Percentiles rank a stretch among this genome's conserved stretches.
Conservation (phyloP, 345 rosid genomes). For the Aurinia saxatilis region DNA sequence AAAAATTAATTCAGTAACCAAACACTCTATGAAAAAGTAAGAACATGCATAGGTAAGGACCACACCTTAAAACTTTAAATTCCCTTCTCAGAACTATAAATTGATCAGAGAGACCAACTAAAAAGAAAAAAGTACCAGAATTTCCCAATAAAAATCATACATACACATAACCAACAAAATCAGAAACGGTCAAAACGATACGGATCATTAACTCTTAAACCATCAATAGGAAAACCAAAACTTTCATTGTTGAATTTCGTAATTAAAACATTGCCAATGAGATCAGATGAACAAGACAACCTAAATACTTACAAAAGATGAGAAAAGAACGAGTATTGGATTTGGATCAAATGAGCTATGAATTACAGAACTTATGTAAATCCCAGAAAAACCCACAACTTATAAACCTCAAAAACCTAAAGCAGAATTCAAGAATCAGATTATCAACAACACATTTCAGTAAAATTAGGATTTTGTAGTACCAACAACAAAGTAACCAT, state of each 20-base stretch:
- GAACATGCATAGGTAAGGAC: conserved; percentile 18
- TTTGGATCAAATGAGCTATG: background rate
- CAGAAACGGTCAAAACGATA: conserved; percentile 3
- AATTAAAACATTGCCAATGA: background rate
- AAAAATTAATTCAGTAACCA: background rate
- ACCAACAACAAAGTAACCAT: background rate
- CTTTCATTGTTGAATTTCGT: background rate
- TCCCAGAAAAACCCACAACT: background rate
- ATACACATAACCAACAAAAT: background rate
- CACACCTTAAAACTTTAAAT: conserved; percentile 13
- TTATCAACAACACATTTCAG: background rate
- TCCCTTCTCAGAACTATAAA: background rate
- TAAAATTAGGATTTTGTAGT: background rate
- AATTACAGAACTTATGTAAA: background rate
- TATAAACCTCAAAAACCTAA: background rate
- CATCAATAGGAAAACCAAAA: background rate
- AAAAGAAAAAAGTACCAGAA: background rate
- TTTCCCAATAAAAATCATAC: conserved; percentile 4
- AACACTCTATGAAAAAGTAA: background rate
- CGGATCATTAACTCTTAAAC: background rate
- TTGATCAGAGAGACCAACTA: conserved; percentile 3
- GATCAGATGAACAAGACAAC: background rate
- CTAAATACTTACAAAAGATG: background rate
- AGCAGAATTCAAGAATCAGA: background rate
- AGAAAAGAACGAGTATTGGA: background rate